Base-by-base conservation (phyloP, 257 asterid species). In the Fraxinus excelsior region DNA sequence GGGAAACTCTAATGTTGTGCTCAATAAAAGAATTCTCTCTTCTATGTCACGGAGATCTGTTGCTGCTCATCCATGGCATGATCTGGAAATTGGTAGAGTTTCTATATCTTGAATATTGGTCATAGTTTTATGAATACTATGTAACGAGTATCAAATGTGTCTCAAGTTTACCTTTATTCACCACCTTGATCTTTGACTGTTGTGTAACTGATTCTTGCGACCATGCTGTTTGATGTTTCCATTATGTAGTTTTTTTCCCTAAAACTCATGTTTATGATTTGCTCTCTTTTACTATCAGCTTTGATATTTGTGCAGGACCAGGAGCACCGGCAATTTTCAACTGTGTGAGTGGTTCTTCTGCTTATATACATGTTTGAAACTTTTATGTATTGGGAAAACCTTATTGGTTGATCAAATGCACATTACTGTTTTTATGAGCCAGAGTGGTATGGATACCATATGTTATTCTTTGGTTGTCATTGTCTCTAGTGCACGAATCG, bases 21-120 rank as follows among this genome's bases (percentile, higher is more conserved):
- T 94, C 51, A 91, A 91, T 77, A 94, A 94, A 80, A 85, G 97
- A 84, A 94, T 94, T 67, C 91, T 91, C 56, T 88, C 94, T 60
- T 90, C 98, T 26, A 85, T 94, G 92, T 84, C 95, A 0, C 81
- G 87, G 42, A 84, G 89, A 87, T 80, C 96, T 23, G 83, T 89
- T 69, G 97, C 98, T 82, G 97, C 97, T 76, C 97, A 94, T 85
- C 98, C 98, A 16, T 91, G 98, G 98, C 98, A 94, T 84, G 98
- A 94, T 84, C 85, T 94, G 84, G 97, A 94, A 82, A 94, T 94
- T 23, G 98, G 97, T 89, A 83, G 23, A 62, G 21, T 76, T 73
- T 18, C 44, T 79, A 37, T 25, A 14, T 70, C 35, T 28, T 9
- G 34, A 29, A 64, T 35, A 67, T 3, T 46, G 6, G 56, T 46